A percentile compares a stretch with the other conserved stretches of the same genome.
Conservation (phyloP, 257 asterid genomes). For the Plectranthus barbatus region DNA sequence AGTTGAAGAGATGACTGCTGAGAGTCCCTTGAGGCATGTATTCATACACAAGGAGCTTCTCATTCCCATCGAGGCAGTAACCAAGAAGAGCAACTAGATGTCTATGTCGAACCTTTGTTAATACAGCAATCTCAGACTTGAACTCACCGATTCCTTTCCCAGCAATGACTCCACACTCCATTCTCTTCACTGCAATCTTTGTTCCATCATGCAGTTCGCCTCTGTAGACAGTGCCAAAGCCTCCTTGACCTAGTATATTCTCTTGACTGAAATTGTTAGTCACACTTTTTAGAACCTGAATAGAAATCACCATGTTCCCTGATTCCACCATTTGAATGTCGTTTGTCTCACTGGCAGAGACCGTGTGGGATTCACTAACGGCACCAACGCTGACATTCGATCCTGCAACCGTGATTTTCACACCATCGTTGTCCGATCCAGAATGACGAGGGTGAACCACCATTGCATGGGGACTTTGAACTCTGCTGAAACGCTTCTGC, state of each 20-base stretch:
- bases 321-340: constrained; percentile 87
- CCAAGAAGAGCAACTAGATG: constrained; percentile 94
- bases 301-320: constrained; percentile 84
- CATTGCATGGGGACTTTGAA: constrained; percentile 73
- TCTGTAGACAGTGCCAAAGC: constrained; percentile 85
- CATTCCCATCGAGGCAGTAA: constrained; percentile 83
- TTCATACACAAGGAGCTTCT: constrained; percentile 76
- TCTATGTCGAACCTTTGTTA: constrained; percentile 81
- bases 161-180: constrained; percentile 72
- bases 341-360: constrained; percentile 40
- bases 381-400: constrained; percentile 65
- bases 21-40: constrained; percentile 95
- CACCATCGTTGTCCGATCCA: constrained; percentile 70
- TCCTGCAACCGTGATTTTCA: constrained; percentile 87
- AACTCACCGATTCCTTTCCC: constrained; percentile 59
- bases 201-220: constrained; percentile 92
- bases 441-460: constrained; percentile 81
- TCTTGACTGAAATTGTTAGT: constrained; percentile 62
- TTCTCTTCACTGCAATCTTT: constrained; percentile 86
- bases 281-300: constrained; percentile 73
- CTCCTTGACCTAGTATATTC: constrained; percentile 78
- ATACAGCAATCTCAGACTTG: constrained; percentile 81
- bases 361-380: constrained; percentile 43
- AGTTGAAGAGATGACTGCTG: constrained; percentile 63
- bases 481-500: constrained; percentile 59